Evolutionary conservation across 345 rosid genomes (phyloP), one percentile per base, ranked within the genome.

Genomic region (Litchi chinensis): DNA sequence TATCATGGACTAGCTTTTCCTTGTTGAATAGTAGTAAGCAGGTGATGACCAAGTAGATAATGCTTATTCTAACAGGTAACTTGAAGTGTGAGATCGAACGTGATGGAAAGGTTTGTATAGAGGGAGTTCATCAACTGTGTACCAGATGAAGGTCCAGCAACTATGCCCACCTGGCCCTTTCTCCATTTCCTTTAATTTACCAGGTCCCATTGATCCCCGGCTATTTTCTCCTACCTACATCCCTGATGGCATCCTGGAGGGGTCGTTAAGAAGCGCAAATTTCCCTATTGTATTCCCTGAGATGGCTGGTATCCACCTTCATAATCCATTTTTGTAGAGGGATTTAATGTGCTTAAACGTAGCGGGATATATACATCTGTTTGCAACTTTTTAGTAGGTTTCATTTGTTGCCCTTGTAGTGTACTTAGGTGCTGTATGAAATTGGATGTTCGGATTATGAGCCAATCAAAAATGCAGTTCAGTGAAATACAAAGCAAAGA

Each of bases 191-290:
- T 88, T 90, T 44, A 79, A 76, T 44, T 76, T 90, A 60, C 93
- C 91, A 1, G 89, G 93, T 73, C 89, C 89, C 6, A 89, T 87
- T 16, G 93, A 90, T 59, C 82, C 91, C 26, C 80, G 90, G 37
- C 83, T 90, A 18, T 81, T 83, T 68, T 44, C 76, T 66, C 86
- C 90, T 65, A 77, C 24, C 16, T 77, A 82, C 78, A 85, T 87
- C 11, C 82, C 70, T 10, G 89, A 83, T 43, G 93, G 93, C 32
- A 70, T 90, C 37, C 80, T 90, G 19, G 91, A 78, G 90, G 64
- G 13, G 70, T 88, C 56, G 83, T 87, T 65, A 76, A 82, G 87
- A 86, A 90, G 72, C 7, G 6, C 50, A 68, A 32, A 65, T 1
- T 44, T 13, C 74, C 59, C 8, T 59, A 19, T 7, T 40, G 10